Percentiles rank a stretch among this genome's conserved stretches.
phyloP scores from a whole-genome alignment of 257 asterid species.

The Thymus mandschuricus region DNA sequence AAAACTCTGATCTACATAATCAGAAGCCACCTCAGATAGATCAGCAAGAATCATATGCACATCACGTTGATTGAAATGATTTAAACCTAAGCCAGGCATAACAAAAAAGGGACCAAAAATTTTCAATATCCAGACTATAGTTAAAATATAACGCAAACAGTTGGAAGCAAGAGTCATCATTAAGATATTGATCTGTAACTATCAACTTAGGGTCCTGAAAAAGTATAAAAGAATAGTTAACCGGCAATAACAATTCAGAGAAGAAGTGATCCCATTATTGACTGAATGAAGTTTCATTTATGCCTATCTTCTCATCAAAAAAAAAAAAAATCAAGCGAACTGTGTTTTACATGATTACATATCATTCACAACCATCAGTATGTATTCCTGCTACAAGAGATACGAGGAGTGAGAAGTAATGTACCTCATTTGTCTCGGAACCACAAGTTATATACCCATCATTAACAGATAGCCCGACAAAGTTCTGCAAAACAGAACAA shows the following conservation, averaged over 20 bases:
- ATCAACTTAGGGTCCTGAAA: not conserved
- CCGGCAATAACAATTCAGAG: conserved; percentile 5
- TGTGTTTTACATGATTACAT: conserved; percentile 12
- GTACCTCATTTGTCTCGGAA: conserved; percentile 93
- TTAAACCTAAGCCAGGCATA: not conserved
- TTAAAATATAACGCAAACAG: not conserved
- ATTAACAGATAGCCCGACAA: conserved; percentile 89
- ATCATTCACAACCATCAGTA: not conserved
- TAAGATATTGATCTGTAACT: not conserved
- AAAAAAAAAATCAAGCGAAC: not conserved
- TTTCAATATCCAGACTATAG: not conserved
- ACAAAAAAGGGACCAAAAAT: conserved; percentile 5
- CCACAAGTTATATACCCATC: conserved; percentile 96
- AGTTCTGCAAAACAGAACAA: conserved; percentile 64
- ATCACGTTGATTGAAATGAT: conserved; percentile 7
- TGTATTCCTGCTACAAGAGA: conserved; percentile 20
- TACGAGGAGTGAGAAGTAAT: conserved; percentile 28
- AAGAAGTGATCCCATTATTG: not conserved
- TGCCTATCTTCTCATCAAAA: not conserved
- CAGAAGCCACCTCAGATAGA: conserved; percentile 6
- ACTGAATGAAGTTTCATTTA: not conserved
- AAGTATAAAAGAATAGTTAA: not conserved
- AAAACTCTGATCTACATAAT: not conserved
- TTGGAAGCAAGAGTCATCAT: conserved; percentile 20
- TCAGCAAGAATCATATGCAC: not conserved